Evolutionary conservation across 73 alveolate genomes (phyloP).

Genomic region (Paramecium sonneborni): DNA sequence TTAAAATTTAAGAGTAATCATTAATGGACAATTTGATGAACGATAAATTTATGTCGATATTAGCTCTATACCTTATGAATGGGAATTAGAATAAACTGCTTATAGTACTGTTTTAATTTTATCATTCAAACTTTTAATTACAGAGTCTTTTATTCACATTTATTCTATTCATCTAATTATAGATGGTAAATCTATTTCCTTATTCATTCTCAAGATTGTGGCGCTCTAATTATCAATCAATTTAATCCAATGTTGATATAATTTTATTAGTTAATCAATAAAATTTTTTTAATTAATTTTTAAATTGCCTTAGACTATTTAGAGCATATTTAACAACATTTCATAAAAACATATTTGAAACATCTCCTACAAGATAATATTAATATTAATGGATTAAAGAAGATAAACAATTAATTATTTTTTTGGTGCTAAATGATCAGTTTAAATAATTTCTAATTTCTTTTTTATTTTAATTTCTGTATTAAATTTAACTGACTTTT

Average conservation of each 20-base stretch:
- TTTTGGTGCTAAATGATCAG: neutral
- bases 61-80: neutral
- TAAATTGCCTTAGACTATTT: neutral
- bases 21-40: conserved; percentile 44
- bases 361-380: neutral
- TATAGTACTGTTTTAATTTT: neutral
- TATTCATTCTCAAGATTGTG: neutral
- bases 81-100: conserved; percentile 35
- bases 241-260: conserved; percentile 30
- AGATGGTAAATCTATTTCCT: neutral
- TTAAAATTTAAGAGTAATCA: conserved; percentile 15
- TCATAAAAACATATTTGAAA: neutral
- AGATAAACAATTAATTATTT: neutral
- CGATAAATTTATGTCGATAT: conserved; percentile 28
- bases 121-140: neutral
- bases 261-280: neutral
- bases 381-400: neutral
- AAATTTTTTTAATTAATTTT: neutral
- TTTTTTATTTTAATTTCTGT: neutral
- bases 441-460: neutral
- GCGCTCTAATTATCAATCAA: neutral
- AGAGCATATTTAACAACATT: neutral
- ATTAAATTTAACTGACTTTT: conserved; percentile 7
- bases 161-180: neutral
- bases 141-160: neutral